Evolutionary conservation across 176 grass and related monocot species (phyloP).

Genomic region (Aegilops bicornis): DNA sequence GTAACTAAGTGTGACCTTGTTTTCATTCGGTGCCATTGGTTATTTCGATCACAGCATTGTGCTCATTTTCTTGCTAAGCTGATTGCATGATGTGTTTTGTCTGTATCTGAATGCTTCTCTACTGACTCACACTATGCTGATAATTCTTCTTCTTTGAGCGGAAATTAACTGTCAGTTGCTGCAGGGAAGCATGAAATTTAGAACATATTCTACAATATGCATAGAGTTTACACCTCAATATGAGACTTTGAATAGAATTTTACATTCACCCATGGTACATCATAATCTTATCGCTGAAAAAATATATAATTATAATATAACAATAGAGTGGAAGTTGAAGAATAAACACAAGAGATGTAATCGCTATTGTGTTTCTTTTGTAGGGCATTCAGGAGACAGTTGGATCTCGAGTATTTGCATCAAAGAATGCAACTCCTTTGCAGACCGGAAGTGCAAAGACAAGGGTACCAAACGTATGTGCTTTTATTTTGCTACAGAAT

Average conservation of each 20-base stretch:
- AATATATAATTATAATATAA: background rate
- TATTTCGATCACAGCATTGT: background rate
- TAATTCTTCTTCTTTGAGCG: background rate
- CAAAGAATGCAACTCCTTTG: conserved; percentile 24
- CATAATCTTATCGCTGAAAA: background rate
- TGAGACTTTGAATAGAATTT: background rate
- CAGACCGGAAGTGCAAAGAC: conserved; percentile 26
- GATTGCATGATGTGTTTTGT: background rate
- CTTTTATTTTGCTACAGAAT: background rate
- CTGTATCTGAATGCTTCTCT: background rate
- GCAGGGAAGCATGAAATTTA: background rate
- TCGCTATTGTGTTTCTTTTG: conserved; percentile 22
- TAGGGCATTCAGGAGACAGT: conserved; percentile 34
- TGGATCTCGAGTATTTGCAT: background rate
- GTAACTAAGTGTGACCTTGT: conserved; percentile 30
- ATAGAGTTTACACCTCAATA: background rate
- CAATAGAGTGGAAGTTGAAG: background rate
- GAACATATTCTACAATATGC: background rate
- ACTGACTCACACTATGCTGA: background rate
- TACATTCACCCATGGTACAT: conserved; percentile 8
- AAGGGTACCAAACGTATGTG: conserved; percentile 44
- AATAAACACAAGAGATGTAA: background rate
- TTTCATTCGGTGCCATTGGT: background rate
- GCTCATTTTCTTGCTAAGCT: background rate
- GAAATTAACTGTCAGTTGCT: background rate